Base-by-base conservation (phyloP, 1,284 basidiomycete genomes). In the Puccinia novopanici region DNA sequence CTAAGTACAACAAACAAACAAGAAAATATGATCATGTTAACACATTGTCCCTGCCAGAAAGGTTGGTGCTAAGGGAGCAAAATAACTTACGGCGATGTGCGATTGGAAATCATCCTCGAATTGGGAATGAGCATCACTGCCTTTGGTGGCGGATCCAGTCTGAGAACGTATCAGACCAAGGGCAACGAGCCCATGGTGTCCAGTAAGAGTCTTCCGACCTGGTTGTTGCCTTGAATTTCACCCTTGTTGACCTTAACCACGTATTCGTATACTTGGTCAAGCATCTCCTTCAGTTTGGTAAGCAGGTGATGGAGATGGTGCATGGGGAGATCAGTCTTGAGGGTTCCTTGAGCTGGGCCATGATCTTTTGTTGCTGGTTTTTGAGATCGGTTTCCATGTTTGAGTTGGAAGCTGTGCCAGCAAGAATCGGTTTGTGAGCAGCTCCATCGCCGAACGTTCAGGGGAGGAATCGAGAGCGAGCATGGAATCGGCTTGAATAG, bases 161-260 rank as follows among this genome's bases (percentile, higher is more conserved):
- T 71, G 81, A 57, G 72, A 55, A 76, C 80, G 82, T 82, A 81
- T 82, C 84, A 86, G 87, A 86, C 81, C 86, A 81, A 81, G 3
- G 82, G 74, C 40, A 82, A 59, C 17, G 81, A 59, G 79, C 92
- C 92, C 61, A 97, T 89, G 8, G 94, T 94, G 84, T 96, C 93
- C 89, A 98, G 92, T 75, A 99, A 89, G 86, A 95, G 96, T 80
- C 94, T 89, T 22, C 96, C 96, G 52, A 99, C 90, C 17, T 93
- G 92, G 72, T 92, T 89, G 87, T 98, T 93, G 30, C 94, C 93
- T 83, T 92, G 88, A 65, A 89, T 88, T 83, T 93, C 90, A 37
- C 94, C 95, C 0, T 90, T 87, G 72, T 94, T 86, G 63, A 98
- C 94, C 17, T 89, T 89, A 67, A 91, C 90, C 12, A 99, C 96